phyloP scores from a whole-genome alignment of 2,329 filamentous ascomycete genomes.

The Phyllosticta citriasiana region DNA sequence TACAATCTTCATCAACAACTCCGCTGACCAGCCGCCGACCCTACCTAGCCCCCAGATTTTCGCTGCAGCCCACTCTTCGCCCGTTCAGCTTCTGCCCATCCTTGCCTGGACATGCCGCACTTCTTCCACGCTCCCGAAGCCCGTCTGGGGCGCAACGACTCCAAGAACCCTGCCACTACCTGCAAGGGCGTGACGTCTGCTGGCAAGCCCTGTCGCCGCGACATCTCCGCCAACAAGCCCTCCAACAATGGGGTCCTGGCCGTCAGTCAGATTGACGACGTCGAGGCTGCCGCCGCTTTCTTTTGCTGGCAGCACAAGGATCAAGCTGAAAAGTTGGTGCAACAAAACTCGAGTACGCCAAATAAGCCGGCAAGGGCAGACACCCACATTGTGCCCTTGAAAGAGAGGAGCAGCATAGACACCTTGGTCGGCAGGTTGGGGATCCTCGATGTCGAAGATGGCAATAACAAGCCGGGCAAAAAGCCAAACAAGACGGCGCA shows the following conservation, averaged over 20 bases:
- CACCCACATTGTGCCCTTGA: slow-evolving; percentile 45
- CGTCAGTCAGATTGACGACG: slow-evolving; percentile 39
- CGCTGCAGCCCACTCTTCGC: slow-evolving; percentile 13
- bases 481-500: slow-evolving; percentile 16
- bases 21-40: background rate
- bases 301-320: slow-evolving; percentile 97
- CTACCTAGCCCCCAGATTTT: slow-evolving; percentile 10
- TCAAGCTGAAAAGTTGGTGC: slow-evolving; percentile 49
- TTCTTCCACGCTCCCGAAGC: background rate
- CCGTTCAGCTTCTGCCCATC: slow-evolving; percentile 12
- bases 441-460: slow-evolving; percentile 53
- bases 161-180: slow-evolving; percentile 70
- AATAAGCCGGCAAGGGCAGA: slow-evolving; percentile 13
- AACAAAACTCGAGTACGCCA: slow-evolving; percentile 10
- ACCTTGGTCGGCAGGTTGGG: slow-evolving; percentile 74
- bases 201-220: slow-evolving; percentile 74
- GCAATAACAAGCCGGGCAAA: slow-evolving; percentile 1
- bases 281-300: slow-evolving; percentile 47
- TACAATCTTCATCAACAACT: background rate
- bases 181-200: slow-evolving; percentile 78
- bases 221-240: slow-evolving; percentile 44
- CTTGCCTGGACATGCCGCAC: slow-evolving; percentile 5
- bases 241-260: slow-evolving; percentile 31
- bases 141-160: background rate
- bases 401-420: slow-evolving; percentile 69